Base-by-base conservation (phyloP, 805 yeast species). In the Candida adriatica region DNA sequence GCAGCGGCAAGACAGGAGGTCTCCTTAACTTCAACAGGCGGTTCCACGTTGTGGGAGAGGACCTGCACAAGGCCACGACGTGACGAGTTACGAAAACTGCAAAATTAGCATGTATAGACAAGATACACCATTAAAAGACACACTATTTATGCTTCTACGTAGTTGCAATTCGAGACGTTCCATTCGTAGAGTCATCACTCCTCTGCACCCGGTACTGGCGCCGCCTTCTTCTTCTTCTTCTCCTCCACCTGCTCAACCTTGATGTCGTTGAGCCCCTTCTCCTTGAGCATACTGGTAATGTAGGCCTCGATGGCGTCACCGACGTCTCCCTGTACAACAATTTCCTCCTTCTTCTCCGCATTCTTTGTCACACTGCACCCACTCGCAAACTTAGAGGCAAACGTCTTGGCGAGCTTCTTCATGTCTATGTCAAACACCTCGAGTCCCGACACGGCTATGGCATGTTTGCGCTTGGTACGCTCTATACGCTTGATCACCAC, bases 361-460 rank as follows among this genome's bases (percentile, higher is more conserved):
- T 76, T 83, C 60, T 88, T 88, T 4, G 87, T 78, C 10, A 88
- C 95, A 15, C 92, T 77, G 18, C 96, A 90, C 31, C 97, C 97
- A 7, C 96, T 88, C 10, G 97, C 97, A 53, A 90, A 88, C 57
- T 83, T 86, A 21, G 92, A 79, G 0, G 96, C 92, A 59, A 90
- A 88, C 1, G 87, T 78, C 67, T 90, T 90, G 27, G 95, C 83
- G 43, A 86, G 66, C 53, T 87, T 88, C 64, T 88, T 88, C 74
- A 84, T 71, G 53, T 88, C 96, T 39, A 86, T 72, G 39, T 79
- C 90, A 53, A 86, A 80, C 23, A 87, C 84, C 53, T 90, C 96
- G 41, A 88, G 67, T 11, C 96, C 96, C 13, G 82, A 70, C 30
- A 88, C 79, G 15, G 94, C 82, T 32, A 87, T 79, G 34, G 87